Evolutionary conservation across 208 protist species (phyloP), one percentile per base, ranked within the genome.

Genomic region (Acanthamoeba lenticulata): DNA sequence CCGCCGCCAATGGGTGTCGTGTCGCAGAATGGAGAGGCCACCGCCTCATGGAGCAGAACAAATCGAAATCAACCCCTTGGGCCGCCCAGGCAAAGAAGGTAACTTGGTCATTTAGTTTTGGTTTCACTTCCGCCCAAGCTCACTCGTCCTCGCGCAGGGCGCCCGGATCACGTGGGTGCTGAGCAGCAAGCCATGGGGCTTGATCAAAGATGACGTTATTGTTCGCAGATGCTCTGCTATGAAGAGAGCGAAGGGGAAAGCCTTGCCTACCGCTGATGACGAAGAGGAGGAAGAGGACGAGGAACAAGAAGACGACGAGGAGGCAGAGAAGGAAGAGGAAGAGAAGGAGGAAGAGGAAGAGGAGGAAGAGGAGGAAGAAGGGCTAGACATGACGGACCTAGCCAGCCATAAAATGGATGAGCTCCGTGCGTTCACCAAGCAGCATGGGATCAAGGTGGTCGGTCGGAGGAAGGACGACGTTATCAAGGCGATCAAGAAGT

Each of bases 31-130:
- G 67, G 67, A 13, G 67, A 42, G 77, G 77, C 7, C 45, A 86
- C 44, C 40, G 45, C 36, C 45, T 86, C 1, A 86, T 86, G 77
- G 77, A 86, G 34, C 77, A 86, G 40, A 86, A 86, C 40, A 86
- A 86, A 57, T 60, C 77, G 7, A 86, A 86, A 55, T 38, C 77
- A 17, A 60, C 42, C 24, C 47, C 17, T 15, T 86, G 77, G 77
- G 77, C 42, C n/a, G 29, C 9, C 1, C 47, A 42, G 77, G 77
- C 77, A 27, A 86, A 57, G 45, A n/a, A 86, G 77, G 77, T 47
- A 38, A 4, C 29, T 42, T 11, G 6, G 32, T 11, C 29, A 32
- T 60, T 77, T 17, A 27, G 13, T 13, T 4, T 32, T 1, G 55
- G 55, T 24, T 1, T n/a, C 27, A 13, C 24, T 11, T 36, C 67